Evolutionary conservation across 2,329 filamentous ascomycete genomes (phyloP).

Genomic region (Pseudopyrenochaeta lycopersici): DNA sequence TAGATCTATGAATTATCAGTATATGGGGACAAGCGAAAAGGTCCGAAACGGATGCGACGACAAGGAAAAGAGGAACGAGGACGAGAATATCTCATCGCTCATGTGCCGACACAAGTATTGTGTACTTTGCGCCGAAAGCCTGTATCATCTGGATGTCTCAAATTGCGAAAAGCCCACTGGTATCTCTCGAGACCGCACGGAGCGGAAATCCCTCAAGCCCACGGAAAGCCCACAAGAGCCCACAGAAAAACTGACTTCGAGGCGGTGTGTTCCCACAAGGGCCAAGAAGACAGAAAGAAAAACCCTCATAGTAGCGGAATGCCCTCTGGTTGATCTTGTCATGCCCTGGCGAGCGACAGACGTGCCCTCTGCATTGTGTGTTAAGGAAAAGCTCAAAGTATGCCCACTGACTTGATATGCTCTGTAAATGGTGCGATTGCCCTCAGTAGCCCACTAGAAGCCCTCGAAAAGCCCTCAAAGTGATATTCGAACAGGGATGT

Average conservation of each 20-base stretch:
- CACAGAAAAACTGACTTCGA: constrained; percentile 56
- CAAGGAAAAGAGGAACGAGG: constrained; percentile 25
- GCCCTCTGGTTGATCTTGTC: constrained; percentile 50
- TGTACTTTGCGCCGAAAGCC: constrained; percentile 38
- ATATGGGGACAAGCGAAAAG: constrained; percentile 19
- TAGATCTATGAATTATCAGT: constrained; percentile 45
- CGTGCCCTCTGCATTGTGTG: constrained; percentile 46
- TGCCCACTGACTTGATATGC: constrained; percentile 53
- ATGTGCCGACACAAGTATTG: constrained; percentile 25
- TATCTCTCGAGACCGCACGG: constrained; percentile 51
- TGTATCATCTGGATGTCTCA: constrained; percentile 50
- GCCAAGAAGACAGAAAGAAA: constrained; percentile 57
- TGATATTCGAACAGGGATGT: constrained; percentile 28
- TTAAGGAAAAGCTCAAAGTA: constrained; percentile 50
- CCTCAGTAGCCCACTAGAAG: constrained; percentile 48
- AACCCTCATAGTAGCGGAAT: constrained; percentile 52
- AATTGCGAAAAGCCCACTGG: constrained; percentile 55
- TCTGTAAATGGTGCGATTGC: constrained; percentile 40
- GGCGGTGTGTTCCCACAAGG: constrained; percentile 63
- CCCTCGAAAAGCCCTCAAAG: constrained; percentile 43
- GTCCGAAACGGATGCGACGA: constrained; percentile 11
- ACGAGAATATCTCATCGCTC: constrained; percentile 33
- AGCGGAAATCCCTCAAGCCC: constrained; percentile 54
- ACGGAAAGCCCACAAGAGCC: constrained; percentile 57
- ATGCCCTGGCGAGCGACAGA: constrained; percentile 48